phyloP scores from a whole-genome alignment of 768 basidiomycete species.

The Lactarius hengduanensis region DNA sequence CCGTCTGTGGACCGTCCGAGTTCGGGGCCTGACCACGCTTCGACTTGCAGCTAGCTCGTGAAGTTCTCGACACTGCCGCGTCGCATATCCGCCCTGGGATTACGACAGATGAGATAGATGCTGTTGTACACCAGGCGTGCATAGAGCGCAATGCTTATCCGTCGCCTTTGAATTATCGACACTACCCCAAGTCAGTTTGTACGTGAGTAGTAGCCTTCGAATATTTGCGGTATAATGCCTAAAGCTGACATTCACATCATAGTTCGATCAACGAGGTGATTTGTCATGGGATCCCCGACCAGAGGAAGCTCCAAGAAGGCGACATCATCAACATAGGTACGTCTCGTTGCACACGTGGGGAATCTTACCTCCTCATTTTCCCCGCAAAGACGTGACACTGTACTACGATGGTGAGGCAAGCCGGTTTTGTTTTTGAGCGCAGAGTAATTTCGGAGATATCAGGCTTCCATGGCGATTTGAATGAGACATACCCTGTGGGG shows the following conservation, averaged over 20 bases:
- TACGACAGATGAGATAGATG: conserved; percentile 94
- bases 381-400: conserved; percentile 63
- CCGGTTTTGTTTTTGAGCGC: conserved; percentile 5
- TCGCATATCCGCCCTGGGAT: conserved; percentile 85
- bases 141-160: conserved; percentile 93
- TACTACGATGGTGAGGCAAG: conserved; percentile 67
- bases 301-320: conserved; percentile 79
- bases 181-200: conserved; percentile 96
- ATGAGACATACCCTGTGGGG: conserved; percentile 91
- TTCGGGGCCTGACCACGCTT: conserved; percentile 14
- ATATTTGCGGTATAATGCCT: conserved; percentile 7
- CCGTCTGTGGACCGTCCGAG: conserved; percentile 12
- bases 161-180: conserved; percentile 87
- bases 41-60: conserved; percentile 66
- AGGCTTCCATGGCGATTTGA: conserved; percentile 93
- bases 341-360: conserved; percentile 29
- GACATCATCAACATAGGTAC: conserved; percentile 95
- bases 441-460: conserved; percentile 6
- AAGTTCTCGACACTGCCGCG: conserved; percentile 92
- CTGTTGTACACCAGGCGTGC: conserved; percentile 87
- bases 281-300: conserved; percentile 95
- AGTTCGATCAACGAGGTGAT: conserved; percentile 94
- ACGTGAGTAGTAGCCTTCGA: conserved; percentile 61
- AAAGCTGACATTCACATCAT: conserved; percentile 9
- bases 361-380: conserved; percentile 19